Evolutionary conservation across 306 rosid species (phyloP).

Genomic region (Malus sieversii): DNA sequence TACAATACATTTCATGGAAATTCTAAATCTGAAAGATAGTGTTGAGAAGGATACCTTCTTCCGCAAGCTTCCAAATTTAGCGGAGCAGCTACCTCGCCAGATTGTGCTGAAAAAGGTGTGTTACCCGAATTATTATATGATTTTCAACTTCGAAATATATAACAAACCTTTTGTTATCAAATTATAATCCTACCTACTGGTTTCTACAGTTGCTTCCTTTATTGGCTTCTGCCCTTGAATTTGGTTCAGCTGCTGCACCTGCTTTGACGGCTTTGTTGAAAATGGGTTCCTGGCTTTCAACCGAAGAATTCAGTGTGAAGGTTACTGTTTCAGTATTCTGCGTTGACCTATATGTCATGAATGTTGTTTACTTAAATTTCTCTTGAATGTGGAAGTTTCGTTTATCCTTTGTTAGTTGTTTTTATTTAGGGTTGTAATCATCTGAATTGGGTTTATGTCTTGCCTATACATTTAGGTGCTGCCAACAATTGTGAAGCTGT

Average conservation of each 20-base stretch:
- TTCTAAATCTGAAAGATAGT: slow-evolving; percentile 92
- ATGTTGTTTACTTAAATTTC: neutral
- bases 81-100: slow-evolving; percentile 96
- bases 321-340: slow-evolving; percentile 29
- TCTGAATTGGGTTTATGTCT: slow-evolving; percentile 13
- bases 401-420: neutral
- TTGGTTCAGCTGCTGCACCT: slow-evolving; percentile 98
- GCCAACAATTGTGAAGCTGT: slow-evolving; percentile 83
- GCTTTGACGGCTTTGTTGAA: slow-evolving; percentile 94
- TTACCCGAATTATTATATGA: slow-evolving; percentile 14
- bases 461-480: slow-evolving; percentile 46
- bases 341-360: neutral
- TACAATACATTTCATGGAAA: slow-evolving; percentile 97
- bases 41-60: slow-evolving; percentile 97
- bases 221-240: slow-evolving; percentile 98
- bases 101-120: slow-evolving; percentile 86
- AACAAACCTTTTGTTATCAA: slow-evolving; percentile 6
- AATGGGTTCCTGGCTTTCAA: slow-evolving; percentile 94
- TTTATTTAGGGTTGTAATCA: slow-evolving; percentile 12
- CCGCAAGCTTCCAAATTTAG: slow-evolving; percentile 96
- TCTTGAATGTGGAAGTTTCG: neutral
- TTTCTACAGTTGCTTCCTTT: slow-evolving; percentile 85
- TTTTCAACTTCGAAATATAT: neutral
- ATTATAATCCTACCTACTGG: slow-evolving; percentile 31
- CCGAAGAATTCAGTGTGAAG: slow-evolving; percentile 79